Evolutionary conservation across 768 basidiomycete species (phyloP).

Genomic region (Hortiboletus campestris): DNA sequence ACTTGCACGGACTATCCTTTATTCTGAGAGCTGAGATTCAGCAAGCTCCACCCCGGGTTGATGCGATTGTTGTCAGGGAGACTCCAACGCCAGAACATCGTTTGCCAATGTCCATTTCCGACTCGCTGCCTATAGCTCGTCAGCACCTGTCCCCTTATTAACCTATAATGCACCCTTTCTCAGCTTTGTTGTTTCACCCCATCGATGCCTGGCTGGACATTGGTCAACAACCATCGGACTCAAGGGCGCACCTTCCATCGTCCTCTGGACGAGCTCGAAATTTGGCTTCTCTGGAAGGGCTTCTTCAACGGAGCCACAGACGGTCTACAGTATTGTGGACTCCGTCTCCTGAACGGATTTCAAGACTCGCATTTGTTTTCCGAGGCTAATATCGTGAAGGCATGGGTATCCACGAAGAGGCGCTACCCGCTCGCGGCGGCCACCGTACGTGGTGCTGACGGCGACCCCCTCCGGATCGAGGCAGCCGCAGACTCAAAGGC

Average conservation of each 20-base stretch:
- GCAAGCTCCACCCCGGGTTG: too few relatives aligned
- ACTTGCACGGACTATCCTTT: too few relatives aligned
- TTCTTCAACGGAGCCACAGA: slow-evolving; percentile 46
- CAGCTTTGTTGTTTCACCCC: not conserved
- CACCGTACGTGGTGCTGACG: slow-evolving; percentile 27
- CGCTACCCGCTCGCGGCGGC: slow-evolving; percentile 51
- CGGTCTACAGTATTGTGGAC: slow-evolving; percentile 31
- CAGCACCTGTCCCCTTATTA: not conserved
- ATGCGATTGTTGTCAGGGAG: too few relatives aligned
- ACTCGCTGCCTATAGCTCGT: too few relatives aligned
- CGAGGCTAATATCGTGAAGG: slow-evolving; percentile 35
- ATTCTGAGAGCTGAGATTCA: too few relatives aligned
- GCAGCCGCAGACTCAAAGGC: not conserved
- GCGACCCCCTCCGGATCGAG: not conserved
- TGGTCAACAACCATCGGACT: slow-evolving; percentile 1
- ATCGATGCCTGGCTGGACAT: slow-evolving; percentile 13
- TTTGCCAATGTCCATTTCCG: too few relatives aligned
- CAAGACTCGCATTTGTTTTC: slow-evolving; percentile 26
- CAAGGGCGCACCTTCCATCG: slow-evolving; percentile 30
- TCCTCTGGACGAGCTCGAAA: slow-evolving; percentile 40
- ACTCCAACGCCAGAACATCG: too few relatives aligned
- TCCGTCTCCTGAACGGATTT: slow-evolving; percentile 26
- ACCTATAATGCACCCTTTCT: not conserved
- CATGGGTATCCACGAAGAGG: slow-evolving; percentile 49
- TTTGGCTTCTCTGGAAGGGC: slow-evolving; percentile 41